Conservation (phyloP, 2,329 filamentous ascomycete species). For the Fusarium sp. region DNA sequence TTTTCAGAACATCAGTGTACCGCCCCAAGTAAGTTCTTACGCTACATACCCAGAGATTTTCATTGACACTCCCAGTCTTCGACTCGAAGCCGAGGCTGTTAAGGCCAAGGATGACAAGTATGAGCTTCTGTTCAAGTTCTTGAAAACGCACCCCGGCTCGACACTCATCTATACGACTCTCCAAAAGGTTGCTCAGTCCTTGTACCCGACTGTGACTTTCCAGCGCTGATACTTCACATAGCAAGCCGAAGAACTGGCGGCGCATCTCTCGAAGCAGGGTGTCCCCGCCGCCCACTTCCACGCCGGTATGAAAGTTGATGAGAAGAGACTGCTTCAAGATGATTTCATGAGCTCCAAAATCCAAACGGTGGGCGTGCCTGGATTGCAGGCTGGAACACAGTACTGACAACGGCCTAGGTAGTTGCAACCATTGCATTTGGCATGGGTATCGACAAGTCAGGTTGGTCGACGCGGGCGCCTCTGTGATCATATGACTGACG, state of each 20-base stretch:
- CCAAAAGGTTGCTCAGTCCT: slow-evolving; percentile 53
- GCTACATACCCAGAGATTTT: rapidly evolving
- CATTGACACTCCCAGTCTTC: slow-evolving; percentile 51
- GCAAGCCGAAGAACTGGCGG: slow-evolving; percentile 59
- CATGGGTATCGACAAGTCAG: slow-evolving; percentile 67
- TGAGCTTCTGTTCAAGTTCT: slow-evolving; percentile 57
- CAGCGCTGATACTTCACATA: slow-evolving; percentile 21
- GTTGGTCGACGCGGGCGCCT: slow-evolving; percentile 2
- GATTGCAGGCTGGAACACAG: rapidly evolving
- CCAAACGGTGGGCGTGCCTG: slow-evolving; percentile 43
- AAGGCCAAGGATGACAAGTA: slow-evolving; percentile 56
- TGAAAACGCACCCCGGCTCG: slow-evolving; percentile 62
- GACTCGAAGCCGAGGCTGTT: slow-evolving; percentile 61
- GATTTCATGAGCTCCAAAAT: slow-evolving; percentile 60
- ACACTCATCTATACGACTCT: slow-evolving; percentile 71
- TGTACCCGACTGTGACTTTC: background rate
- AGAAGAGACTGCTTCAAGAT: slow-evolving; percentile 61
- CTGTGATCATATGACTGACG: background rate
- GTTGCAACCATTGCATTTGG: slow-evolving; percentile 67
- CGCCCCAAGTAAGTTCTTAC: slow-evolving; percentile 57
- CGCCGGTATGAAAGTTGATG: slow-evolving; percentile 58
- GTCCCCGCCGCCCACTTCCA: slow-evolving; percentile 61
- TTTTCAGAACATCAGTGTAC: slow-evolving; percentile 70
- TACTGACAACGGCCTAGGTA: slow-evolving; percentile 24
- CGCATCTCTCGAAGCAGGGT: slow-evolving; percentile 48